Conservation (phyloP, 495 filamentous ascomycete genomes). For the Penicillium dipodomyicola region DNA sequence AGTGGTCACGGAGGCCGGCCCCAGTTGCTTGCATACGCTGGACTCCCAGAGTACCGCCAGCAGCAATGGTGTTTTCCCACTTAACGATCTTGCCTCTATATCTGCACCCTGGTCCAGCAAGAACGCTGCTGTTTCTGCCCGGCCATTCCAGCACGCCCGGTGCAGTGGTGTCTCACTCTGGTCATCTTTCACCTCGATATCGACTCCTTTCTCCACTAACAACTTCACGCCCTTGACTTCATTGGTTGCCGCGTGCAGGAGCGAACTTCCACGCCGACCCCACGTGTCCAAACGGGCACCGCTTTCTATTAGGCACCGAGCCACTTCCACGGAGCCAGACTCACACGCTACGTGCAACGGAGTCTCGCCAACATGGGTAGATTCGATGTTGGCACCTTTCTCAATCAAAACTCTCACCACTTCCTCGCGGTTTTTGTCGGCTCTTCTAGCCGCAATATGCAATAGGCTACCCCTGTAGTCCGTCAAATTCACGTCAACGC, state of each 20-base stretch:
- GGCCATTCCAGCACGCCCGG: background rate
- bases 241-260: background rate
- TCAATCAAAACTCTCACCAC: background rate
- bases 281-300: background rate
- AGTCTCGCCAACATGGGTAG: background rate
- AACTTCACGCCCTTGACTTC: background rate
- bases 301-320: slow-evolving; percentile 1
- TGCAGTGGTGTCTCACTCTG: slow-evolving; percentile 1
- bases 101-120: slow-evolving; percentile 1
- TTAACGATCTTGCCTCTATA: background rate
- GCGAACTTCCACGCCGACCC: background rate
- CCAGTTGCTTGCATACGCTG: background rate
- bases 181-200: background rate
- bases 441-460: background rate
- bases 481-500: background rate
- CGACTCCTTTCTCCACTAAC: slow-evolving; percentile 5
- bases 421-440: background rate
- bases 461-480: background rate
- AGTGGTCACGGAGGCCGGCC: background rate
- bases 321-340: slow-evolving; percentile 2
- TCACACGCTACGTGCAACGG: background rate
- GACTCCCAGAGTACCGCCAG: background rate
- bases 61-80: background rate
- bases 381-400: slow-evolving; percentile 2
- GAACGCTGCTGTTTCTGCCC: background rate